phyloP scores from a whole-genome alignment of 1,284 basidiomycete species.

The Cystobasidiaceae sp. region DNA sequence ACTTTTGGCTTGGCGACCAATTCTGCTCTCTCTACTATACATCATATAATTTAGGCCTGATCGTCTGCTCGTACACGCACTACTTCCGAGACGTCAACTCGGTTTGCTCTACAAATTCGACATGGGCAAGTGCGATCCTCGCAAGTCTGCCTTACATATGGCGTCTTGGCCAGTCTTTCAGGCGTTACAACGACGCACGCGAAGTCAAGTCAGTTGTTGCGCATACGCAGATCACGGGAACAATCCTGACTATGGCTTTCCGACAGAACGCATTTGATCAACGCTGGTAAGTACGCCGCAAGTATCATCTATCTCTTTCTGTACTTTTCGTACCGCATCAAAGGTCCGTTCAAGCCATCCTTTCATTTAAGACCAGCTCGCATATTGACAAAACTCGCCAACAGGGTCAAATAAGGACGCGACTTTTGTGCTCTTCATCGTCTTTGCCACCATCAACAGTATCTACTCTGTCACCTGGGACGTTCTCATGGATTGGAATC shows the following conservation, averaged over 20 bases:
- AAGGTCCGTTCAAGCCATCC: slow-evolving; percentile 34
- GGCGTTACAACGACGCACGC: slow-evolving; percentile 65
- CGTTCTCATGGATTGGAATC: slow-evolving; percentile 41
- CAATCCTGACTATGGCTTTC: slow-evolving; percentile 47
- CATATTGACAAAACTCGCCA: slow-evolving; percentile 20
- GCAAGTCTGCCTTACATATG: slow-evolving; percentile 62
- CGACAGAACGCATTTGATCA: slow-evolving; percentile 70
- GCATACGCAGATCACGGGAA: not conserved
- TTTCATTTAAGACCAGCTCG: slow-evolving; percentile 25
- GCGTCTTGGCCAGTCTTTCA: slow-evolving; percentile 78
- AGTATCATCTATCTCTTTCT: slow-evolving; percentile 43
- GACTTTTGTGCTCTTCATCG: slow-evolving; percentile 15
- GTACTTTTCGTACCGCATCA: slow-evolving; percentile 44
- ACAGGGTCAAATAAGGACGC: slow-evolving; percentile 13
- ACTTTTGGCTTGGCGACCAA: slow-evolving; percentile 63
- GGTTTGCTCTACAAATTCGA: slow-evolving; percentile 41
- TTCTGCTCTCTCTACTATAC: slow-evolving; percentile 46
- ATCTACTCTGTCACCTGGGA: slow-evolving; percentile 29
- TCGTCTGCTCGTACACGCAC: slow-evolving; percentile 48
- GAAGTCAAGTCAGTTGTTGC: slow-evolving; percentile 20
- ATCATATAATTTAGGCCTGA: slow-evolving; percentile 51
- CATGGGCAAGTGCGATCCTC: slow-evolving; percentile 60
- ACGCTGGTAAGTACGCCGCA: slow-evolving; percentile 54
- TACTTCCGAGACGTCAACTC: slow-evolving; percentile 21
- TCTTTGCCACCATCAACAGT: slow-evolving; percentile 31